Evolutionary conservation across 73 alveolate species (phyloP), one percentile per base, ranked within the genome.

Genomic region (Uronychia binucleata): DNA sequence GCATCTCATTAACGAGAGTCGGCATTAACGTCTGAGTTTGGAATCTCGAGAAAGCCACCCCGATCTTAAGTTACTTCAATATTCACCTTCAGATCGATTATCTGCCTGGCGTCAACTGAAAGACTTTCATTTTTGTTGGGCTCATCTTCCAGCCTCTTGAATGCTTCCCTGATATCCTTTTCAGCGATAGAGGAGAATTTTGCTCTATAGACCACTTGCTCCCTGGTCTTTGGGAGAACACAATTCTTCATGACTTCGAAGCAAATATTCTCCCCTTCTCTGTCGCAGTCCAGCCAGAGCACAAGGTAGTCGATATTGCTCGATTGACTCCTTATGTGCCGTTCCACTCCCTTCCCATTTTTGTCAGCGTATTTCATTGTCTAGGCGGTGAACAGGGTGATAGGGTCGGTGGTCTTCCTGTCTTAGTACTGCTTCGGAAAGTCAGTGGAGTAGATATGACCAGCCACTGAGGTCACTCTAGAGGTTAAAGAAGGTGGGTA

Each of bases 231-330:
- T 75, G 95, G 95, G 67, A 84, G 74, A 58, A 59, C 84, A 57
- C 59, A 28, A 58, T 78, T 90, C 98, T 95, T 95, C 57, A 93
- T 89, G 33, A 98, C 99, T 90, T 99, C 99, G 90, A 94, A 99
- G 95, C 99, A 99, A 25, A 99, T 99, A 87, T 99, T 99, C 93
- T 99, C 99, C 30, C 99, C 99, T 89, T 99, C 99, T 79, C 99
- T 97, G 91, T 99, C 99, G 81, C 99, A 98, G 89, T 99, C 99
- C 25, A 99, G 95, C 99, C 99, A 99, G 59, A 99, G 97, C 57
- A 99, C 97, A 87, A 99, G 75, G 76, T 92, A 96, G 83, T 94
- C 98, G 26, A 90, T 83, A 1, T 78, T 74, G 86, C 92, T 27
- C 77, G 79, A 0, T 86, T 90, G 57, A 81, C 80, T 67, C 86